Conservation (phyloP, 176 grass and related monocot species). For the Phyllostachys edulis region DNA sequence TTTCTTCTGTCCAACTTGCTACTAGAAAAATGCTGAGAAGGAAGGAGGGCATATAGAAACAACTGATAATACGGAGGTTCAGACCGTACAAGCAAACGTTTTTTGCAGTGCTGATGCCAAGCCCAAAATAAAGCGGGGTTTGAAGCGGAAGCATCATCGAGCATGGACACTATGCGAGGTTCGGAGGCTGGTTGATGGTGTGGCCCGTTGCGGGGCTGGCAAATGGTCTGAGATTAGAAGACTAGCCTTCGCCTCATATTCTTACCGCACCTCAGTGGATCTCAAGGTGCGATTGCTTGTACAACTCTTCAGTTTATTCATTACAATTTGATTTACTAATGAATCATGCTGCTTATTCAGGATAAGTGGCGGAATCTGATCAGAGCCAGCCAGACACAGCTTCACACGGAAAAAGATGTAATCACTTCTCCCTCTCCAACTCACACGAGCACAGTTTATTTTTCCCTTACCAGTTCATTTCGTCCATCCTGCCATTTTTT, state of each 20-base stretch:
- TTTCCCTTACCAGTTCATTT: background rate
- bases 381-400: constrained; percentile 74
- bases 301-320: constrained; percentile 1
- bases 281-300: constrained; percentile 64
- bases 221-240: constrained; percentile 98
- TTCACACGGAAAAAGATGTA: constrained; percentile 59
- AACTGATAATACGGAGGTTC: constrained; percentile 25
- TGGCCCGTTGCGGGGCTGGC: constrained; percentile 77
- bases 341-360: constrained; percentile 42
- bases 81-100: constrained; percentile 14
- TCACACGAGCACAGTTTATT: background rate
- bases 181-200: constrained; percentile 88
- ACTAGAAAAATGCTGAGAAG: constrained; percentile 39
- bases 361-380: constrained; percentile 99
- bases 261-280: constrained; percentile 97
- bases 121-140: constrained; percentile 36
- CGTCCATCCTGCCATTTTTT: background rate
- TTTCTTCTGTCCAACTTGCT: constrained; percentile 29
- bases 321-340: background rate
- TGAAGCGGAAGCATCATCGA: constrained; percentile 87
- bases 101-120: constrained; percentile 29
- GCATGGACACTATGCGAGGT: constrained; percentile 96
- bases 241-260: constrained; percentile 76
- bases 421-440: background rate
- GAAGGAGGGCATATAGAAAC: constrained; percentile 35